Conservation (phyloP, 129 eudicot species). For the Pittosporum tobira region DNA sequence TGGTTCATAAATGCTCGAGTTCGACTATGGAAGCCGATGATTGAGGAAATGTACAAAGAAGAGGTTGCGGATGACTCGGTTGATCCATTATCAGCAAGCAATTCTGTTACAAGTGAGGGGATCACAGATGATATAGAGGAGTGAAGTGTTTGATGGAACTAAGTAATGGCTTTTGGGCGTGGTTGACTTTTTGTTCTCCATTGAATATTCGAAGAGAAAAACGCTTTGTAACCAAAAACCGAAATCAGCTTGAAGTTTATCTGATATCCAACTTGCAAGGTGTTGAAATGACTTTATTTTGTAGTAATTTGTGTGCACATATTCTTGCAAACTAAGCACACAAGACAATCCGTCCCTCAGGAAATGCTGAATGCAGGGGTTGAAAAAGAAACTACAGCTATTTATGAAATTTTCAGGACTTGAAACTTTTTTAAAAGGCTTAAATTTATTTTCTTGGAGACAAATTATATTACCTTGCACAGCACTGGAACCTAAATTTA, state of each 20-base stretch:
- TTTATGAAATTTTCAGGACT: too few relatives aligned
- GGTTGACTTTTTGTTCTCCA: neutral
- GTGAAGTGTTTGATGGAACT: conserved; percentile 3
- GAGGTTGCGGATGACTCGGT: conserved; percentile 49
- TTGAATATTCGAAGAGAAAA: neutral
- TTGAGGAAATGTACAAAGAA: conserved; percentile 93
- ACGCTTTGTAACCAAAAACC: conserved; percentile 5
- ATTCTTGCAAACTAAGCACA: conserved; percentile 3
- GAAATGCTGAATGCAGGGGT: too few relatives aligned
- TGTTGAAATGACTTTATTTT: neutral
- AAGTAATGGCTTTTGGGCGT: neutral
- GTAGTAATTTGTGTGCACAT: neutral
- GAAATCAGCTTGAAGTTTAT: neutral
- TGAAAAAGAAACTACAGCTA: conserved; percentile 44
- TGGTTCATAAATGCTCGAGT: conserved; percentile 96
- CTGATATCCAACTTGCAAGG: neutral
- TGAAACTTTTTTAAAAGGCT: too few relatives aligned
- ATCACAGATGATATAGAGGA: conserved; percentile 32
- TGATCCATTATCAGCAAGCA: conserved; percentile 23
- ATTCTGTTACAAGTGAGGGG: conserved; percentile 27
- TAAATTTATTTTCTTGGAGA: too few relatives aligned
- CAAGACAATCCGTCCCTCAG: too few relatives aligned
- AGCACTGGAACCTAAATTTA: too few relatives aligned
- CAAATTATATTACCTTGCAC: too few relatives aligned
- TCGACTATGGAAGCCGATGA: conserved; percentile 93